phyloP scores from a whole-genome alignment of 2,329 filamentous ascomycete species.

The Colletotrichum viniferum region DNA sequence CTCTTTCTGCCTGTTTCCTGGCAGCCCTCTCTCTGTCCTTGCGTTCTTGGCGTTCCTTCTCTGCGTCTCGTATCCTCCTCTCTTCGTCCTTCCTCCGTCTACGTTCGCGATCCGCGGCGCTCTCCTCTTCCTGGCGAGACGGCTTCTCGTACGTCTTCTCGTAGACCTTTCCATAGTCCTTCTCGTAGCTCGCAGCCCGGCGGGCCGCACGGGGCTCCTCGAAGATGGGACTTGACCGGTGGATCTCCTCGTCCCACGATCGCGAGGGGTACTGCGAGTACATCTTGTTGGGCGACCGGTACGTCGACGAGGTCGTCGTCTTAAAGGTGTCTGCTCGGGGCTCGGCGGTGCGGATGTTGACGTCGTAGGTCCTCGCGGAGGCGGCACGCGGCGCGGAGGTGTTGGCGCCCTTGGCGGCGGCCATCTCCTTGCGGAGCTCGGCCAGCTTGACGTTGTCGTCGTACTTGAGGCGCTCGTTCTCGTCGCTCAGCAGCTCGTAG shows the following conservation, averaged over 20 bases:
- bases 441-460: conserved; percentile 75
- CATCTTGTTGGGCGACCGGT: conserved; percentile 34
- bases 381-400: conserved; percentile 49
- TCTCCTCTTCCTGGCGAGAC: conserved; percentile 47
- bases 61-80: neutral
- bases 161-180: conserved; percentile 20
- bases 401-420: conserved; percentile 40
- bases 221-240: conserved; percentile 41
- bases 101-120: conserved; percentile 37
- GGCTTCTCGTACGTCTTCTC: conserved; percentile 21
- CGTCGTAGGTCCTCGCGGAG: conserved; percentile 43
- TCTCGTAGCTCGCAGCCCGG: conserved; percentile 53
- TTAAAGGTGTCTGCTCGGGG: conserved; percentile 49
- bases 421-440: conserved; percentile 62
- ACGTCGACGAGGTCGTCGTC: conserved; percentile 25
- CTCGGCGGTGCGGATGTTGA: conserved; percentile 51
- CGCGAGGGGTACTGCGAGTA: conserved; percentile 41
- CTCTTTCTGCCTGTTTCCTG: conserved; percentile 8
- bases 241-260: conserved; percentile 54
- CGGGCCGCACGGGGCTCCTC: conserved; percentile 48
- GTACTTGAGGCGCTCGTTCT: conserved; percentile 73
- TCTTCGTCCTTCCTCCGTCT: conserved; percentile 20
- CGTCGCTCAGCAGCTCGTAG: conserved; percentile 88
- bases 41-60: conserved; percentile 25
- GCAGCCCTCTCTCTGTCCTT: conserved; percentile 24